Base-by-base conservation (phyloP, 768 basidiomycete species). In the Tephrocybe rancida region DNA sequence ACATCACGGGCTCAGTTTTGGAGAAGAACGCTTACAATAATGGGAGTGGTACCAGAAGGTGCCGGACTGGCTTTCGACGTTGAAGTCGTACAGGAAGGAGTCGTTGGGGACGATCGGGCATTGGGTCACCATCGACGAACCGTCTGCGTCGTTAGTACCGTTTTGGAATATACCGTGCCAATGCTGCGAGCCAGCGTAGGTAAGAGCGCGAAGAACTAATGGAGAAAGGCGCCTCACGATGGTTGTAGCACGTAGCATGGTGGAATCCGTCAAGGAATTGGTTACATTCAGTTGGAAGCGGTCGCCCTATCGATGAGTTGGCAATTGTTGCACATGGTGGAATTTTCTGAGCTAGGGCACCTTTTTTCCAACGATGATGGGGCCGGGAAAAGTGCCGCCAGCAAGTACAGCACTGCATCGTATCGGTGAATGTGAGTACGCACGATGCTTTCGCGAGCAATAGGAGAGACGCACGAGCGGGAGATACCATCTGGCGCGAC, bases 91-190 rank as follows among this genome's bases (percentile, higher is more conserved):
- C 11, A 34, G 46, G 26, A 47, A 47, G 22, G 32, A 47, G 26
- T 47, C 32, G 16, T 27, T 26, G 19, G 34, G 30, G 11, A 21
- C 21, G 46, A 47, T 47, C 5, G 46, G 46, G n/a, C 46, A 47
- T 35, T 47, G 46, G 6, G 46, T 34, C 9, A 47, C 32, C 30
- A 27, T 26, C 22, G 46, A 30, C 18, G 46, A 8, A 2, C 46
- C 46, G 19, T 47, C 46, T 14, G 46, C 46, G 14, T 11, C 34
- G 14, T 37, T 47, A 4, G 46, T 34, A 8, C 30, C 30, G 10
- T 27, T 47, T 35, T 47, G 46, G 26, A 21, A 47, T 30, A 47
- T 47, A 14, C 46, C 46, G 32, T 47, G 46, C 46, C 46, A 47
- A 21, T 47, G 46, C 46, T 47, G 29, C 14, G 16, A 22, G 21